These are phyloP conservation scores for Neopestalotiopsis sp. DNA, from an alignment of 2,329 filamentous ascomycete genomes.

Conservation along the genomic window DNA sequence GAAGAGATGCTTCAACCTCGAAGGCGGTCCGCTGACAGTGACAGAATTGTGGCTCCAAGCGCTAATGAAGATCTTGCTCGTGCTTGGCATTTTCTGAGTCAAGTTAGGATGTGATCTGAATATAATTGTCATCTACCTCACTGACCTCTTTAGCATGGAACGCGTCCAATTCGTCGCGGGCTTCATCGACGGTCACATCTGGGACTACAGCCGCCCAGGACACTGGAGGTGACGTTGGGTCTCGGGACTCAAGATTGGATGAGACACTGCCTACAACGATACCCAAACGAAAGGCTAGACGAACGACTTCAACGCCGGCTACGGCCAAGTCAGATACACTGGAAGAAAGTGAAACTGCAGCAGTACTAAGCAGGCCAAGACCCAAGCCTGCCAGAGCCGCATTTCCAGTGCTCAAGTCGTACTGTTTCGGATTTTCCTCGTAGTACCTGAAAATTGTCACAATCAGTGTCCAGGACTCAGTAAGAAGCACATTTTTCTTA, in stretches of 20 bases:
- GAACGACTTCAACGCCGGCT: slow-evolving; percentile 46
- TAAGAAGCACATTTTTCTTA: slow-evolving; percentile 35
- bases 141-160: slow-evolving; percentile 25
- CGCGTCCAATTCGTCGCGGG: slow-evolving; percentile 43
- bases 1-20: slow-evolving; percentile 36
- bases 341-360: slow-evolving; percentile 46
- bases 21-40: slow-evolving; percentile 44
- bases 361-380: slow-evolving; percentile 47
- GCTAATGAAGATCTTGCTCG: slow-evolving; percentile 46
- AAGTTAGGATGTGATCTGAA: too few species aligned
- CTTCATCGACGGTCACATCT: slow-evolving; percentile 34
- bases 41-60: slow-evolving; percentile 36
- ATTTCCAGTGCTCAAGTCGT: slow-evolving; percentile 12
- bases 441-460: slow-evolving; percentile 24
- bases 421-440: too few species aligned
- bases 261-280: slow-evolving; percentile 48
- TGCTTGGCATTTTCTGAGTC: slow-evolving; percentile 28
- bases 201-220: slow-evolving; percentile 49
- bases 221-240: slow-evolving; percentile 26
- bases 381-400: slow-evolving; percentile 44
- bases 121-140: too few species aligned
- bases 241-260: slow-evolving; percentile 42
- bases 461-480: slow-evolving; percentile 17
- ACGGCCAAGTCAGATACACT: slow-evolving; percentile 43
- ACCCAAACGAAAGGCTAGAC: slow-evolving; percentile 51